Percentiles rank a stretch among this genome's conserved stretches.
These are phyloP conservation scores for Rhodotorula toruloides DNA, from an alignment of 768 basidiomycete species.

Conservation along the genomic window DNA sequence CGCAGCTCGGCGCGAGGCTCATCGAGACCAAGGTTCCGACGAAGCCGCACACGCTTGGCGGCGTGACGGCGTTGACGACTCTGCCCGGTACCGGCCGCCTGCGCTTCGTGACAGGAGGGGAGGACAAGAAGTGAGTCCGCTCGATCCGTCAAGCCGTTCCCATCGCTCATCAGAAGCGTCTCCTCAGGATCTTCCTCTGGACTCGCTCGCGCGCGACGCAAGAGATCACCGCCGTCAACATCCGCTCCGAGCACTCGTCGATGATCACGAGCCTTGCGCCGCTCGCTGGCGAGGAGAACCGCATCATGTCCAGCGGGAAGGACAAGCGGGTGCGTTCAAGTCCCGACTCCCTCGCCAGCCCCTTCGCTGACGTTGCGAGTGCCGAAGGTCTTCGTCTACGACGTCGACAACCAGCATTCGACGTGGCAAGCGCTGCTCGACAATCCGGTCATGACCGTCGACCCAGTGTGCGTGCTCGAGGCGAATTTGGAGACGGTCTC, in stretches of 20 bases:
- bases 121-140: conserved; percentile 27
- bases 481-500: no score
- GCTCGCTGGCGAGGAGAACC: not conserved
- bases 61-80: conserved; percentile 15
- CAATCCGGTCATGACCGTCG: conserved; percentile 16
- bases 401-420: not conserved
- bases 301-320: conserved; percentile 14
- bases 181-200: conserved; percentile 25
- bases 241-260: conserved; percentile 15
- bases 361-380: no score
- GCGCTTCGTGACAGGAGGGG: conserved; percentile 27
- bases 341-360: not conserved
- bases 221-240: conserved; percentile 3
- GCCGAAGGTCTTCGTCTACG: conserved; percentile 14
- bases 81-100: conserved; percentile 7
- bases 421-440: conserved; percentile 18
- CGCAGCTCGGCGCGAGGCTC: not conserved
- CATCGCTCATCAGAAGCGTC: not conserved
- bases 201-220: conserved; percentile 23
- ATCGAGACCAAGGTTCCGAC: not conserved
- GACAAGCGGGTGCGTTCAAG: conserved; percentile 27
- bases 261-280: conserved; percentile 21
- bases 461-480: conserved; percentile 5
- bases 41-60: conserved; percentile 8
- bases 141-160: no score